A percentile compares a stretch with the other conserved stretches of the same genome.
These are phyloP conservation scores for Acorus gramineus DNA, from an alignment of 106 monocot species.

Conservation along the genomic window DNA sequence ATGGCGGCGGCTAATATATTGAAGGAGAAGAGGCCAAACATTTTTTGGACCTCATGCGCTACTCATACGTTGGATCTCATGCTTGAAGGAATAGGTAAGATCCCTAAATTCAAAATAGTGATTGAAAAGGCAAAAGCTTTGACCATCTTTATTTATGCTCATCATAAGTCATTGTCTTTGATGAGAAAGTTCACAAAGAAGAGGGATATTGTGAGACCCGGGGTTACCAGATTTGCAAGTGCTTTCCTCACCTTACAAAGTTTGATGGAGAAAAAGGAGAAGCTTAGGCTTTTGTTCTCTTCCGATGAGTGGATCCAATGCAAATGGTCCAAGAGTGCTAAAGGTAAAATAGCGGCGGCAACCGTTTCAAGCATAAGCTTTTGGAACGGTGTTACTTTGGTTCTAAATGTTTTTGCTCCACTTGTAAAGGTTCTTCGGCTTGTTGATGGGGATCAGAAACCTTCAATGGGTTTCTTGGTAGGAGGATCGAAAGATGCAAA, in stretches of 20 bases:
- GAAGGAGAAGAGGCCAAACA: neutral
- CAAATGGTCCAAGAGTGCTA: neutral
- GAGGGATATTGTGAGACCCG: neutral
- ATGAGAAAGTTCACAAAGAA: neutral
- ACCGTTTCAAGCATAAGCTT: neutral
- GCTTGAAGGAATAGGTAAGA: conserved; percentile 2
- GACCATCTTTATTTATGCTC: neutral
- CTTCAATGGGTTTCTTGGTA: neutral
- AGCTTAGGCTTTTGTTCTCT: neutral
- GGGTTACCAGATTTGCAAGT: neutral
- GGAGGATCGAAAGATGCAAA: too few relatives aligned
- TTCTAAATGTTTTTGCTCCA: neutral
- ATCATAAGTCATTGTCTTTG: neutral
- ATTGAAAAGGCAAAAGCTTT: neutral
- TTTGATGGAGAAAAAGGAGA: neutral
- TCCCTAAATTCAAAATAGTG: neutral
- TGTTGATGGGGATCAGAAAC: neutral
- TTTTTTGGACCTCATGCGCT: too few relatives aligned
- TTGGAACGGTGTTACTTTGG: neutral
- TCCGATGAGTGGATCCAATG: neutral
- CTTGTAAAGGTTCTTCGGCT: neutral
- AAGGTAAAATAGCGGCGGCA: neutral
- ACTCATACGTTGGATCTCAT: neutral
- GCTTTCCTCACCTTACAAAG: neutral
- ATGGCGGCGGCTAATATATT: neutral